Evolutionary conservation across 2,329 filamentous ascomycete species (phyloP).

Genomic region (Colletotrichum somersetense): DNA sequence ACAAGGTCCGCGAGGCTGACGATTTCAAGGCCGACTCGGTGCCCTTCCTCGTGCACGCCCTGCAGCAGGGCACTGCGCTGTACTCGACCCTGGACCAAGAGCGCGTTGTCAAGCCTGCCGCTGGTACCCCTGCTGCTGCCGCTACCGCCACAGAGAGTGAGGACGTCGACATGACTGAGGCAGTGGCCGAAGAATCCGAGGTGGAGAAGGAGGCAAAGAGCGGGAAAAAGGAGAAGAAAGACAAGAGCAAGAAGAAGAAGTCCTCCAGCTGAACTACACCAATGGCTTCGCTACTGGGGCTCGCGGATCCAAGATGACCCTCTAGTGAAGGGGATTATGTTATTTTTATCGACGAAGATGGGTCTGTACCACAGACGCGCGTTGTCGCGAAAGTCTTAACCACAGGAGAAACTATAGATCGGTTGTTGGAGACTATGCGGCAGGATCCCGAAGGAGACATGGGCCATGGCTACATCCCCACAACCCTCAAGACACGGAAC

Average conservation of each 20-base stretch:
- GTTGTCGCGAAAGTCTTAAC: background rate
- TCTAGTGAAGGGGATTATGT: no score
- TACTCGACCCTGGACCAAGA: constrained; percentile 65
- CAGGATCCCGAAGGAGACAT: background rate
- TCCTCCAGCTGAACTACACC: constrained; percentile 19
- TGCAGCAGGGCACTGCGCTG: constrained; percentile 75
- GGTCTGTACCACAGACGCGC: background rate
- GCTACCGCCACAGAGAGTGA: constrained; percentile 11
- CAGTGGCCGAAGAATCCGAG: background rate
- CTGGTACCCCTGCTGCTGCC: background rate
- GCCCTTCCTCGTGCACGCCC: constrained; percentile 73
- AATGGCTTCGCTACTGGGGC: background rate
- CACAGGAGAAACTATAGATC: background rate
- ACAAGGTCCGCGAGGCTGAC: constrained; percentile 75
- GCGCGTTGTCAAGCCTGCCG: constrained; percentile 38
- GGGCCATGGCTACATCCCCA: background rate
- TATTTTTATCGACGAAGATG: background rate
- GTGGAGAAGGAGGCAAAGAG: constrained; percentile 12
- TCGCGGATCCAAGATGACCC: background rate
- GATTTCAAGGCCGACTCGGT: constrained; percentile 78
- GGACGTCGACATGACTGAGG: constrained; percentile 24
- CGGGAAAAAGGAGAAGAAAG: constrained; percentile 28
- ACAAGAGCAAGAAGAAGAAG: constrained; percentile 23
- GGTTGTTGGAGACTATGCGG: background rate
- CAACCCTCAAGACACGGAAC: no score